Percentiles rank a stretch among this genome's conserved stretches.
phyloP scores from a whole-genome alignment of 1,284 basidiomycete genomes.

The Rugosomyces carneus region DNA sequence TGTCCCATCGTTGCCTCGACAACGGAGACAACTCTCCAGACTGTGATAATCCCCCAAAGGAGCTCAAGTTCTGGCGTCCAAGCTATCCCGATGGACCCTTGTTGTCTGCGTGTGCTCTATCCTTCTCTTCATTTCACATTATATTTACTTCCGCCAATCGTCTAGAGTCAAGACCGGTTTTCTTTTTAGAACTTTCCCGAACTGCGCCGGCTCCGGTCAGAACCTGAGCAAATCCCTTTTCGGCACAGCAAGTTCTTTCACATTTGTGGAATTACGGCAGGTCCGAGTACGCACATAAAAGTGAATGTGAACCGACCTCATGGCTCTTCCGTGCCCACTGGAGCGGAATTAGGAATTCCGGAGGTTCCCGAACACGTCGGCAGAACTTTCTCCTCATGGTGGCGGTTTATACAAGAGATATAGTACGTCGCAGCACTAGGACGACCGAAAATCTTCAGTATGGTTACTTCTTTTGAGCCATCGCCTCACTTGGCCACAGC shows the following conservation, averaged over 20 bases:
- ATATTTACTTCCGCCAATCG: not conserved
- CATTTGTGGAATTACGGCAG: constrained; percentile 11
- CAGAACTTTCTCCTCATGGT: constrained; percentile 2
- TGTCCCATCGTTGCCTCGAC: constrained; percentile 3
- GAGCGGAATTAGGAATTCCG: constrained; percentile 15
- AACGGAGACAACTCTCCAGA: constrained; percentile 5
- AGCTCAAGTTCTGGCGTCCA: not conserved
- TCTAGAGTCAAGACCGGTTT: constrained; percentile 6
- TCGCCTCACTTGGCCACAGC: constrained; percentile 4
- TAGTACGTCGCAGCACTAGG: not conserved
- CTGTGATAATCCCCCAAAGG: not conserved
- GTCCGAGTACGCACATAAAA: constrained; percentile 9
- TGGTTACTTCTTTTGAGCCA: constrained; percentile 1
- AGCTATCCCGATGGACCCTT: not conserved
- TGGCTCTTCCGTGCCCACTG: constrained; percentile 20
- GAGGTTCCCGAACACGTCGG: constrained; percentile 15
- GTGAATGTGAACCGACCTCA: constrained; percentile 8
- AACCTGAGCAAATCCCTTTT: constrained; percentile 16
- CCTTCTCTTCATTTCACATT: not conserved
- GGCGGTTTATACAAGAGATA: not conserved
- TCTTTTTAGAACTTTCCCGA: constrained; percentile 18
- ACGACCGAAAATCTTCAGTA: not conserved
- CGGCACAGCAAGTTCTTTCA: constrained; percentile 10
- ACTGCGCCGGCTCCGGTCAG: constrained; percentile 18
- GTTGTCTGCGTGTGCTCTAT: too few species aligned